Percentiles rank a stretch among this genome's conserved stretches.
Conservation (phyloP, 768 basidiomycete genomes). For the Boletus pseudopeckii region DNA sequence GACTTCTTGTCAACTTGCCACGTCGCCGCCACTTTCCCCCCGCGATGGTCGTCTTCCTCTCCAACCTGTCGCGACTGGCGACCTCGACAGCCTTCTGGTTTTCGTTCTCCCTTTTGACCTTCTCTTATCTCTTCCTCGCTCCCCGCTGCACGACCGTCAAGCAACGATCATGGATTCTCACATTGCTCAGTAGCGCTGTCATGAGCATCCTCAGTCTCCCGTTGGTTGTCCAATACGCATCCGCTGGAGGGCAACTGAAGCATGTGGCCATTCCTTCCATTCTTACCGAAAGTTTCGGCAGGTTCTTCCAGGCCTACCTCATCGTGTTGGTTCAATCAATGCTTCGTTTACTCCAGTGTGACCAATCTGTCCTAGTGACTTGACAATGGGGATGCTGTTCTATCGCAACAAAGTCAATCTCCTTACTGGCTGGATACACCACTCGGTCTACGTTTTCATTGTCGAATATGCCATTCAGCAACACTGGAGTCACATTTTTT, state of each 20-base stretch:
- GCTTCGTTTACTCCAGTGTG: conserved; percentile 6
- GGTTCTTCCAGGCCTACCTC: conserved; percentile 50
- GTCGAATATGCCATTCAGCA: conserved; percentile 37
- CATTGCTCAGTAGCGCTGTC: conserved; percentile 35
- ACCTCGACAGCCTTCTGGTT: conserved; percentile 24
- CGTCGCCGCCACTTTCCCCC: conserved; percentile 19
- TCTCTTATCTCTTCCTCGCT: conserved; percentile 31
- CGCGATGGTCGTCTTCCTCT: conserved; percentile 22
- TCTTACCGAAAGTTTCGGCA: conserved; percentile 24
- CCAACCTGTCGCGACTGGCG: conserved; percentile 17
- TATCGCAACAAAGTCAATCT: conserved; percentile 48
- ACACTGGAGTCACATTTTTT: conserved; percentile 42
- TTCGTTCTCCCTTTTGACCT: conserved; percentile 15
- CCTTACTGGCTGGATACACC: conserved; percentile 56
- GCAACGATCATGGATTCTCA: conserved; percentile 49
- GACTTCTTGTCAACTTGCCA: conserved; percentile 11
- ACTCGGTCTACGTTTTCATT: conserved; percentile 40
- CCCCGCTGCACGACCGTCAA: conserved; percentile 33
- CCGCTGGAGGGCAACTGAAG: conserved; percentile 26
- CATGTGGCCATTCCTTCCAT: conserved; percentile 19
- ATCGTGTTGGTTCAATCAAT: conserved; percentile 26
- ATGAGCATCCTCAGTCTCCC: conserved; percentile 45
- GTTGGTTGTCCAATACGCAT: conserved; percentile 31
- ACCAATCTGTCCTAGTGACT: conserved; percentile 35
- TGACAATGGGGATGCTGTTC: conserved; percentile 42